phyloP scores from a whole-genome alignment of 2,329 filamentous ascomycete species.

The Penicillium verrucosum region DNA sequence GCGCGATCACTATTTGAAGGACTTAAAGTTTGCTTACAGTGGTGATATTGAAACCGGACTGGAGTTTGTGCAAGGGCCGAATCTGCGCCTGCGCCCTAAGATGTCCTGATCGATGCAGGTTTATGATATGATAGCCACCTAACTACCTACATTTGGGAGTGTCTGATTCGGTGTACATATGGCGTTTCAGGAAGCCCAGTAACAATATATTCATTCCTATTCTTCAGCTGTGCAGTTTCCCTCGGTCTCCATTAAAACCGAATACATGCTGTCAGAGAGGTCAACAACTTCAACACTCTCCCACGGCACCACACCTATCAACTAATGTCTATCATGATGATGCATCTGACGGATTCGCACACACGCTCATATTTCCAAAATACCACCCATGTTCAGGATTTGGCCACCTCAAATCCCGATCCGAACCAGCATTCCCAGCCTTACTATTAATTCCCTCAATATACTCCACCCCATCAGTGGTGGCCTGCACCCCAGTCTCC shows the following conservation, averaged over 20 bases:
- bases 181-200: neutral
- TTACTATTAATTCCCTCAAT: neutral
- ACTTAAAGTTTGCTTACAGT: constrained; percentile 39
- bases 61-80: constrained; percentile 26
- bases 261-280: no score
- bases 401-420: neutral
- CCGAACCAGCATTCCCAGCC: neutral
- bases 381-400: constrained; percentile 1
- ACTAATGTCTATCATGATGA: neutral
- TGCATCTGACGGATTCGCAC: neutral
- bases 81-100: constrained; percentile 16
- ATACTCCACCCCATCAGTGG: neutral
- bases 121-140: neutral
- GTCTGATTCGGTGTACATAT: neutral
- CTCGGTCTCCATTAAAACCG: no score
- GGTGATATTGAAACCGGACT: constrained; percentile 36
- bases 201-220: neutral
- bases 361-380: constrained; percentile 1
- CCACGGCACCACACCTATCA: no score
- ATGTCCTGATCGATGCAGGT: neutral
- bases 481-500: neutral
- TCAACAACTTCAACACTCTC: neutral
- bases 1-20: constrained; percentile 38
- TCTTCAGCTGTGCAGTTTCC: neutral
- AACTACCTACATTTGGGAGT: neutral